Evolutionary conservation across 2,329 filamentous ascomycete species (phyloP).

Genomic region (Phyllosticta citrichinensis): DNA sequence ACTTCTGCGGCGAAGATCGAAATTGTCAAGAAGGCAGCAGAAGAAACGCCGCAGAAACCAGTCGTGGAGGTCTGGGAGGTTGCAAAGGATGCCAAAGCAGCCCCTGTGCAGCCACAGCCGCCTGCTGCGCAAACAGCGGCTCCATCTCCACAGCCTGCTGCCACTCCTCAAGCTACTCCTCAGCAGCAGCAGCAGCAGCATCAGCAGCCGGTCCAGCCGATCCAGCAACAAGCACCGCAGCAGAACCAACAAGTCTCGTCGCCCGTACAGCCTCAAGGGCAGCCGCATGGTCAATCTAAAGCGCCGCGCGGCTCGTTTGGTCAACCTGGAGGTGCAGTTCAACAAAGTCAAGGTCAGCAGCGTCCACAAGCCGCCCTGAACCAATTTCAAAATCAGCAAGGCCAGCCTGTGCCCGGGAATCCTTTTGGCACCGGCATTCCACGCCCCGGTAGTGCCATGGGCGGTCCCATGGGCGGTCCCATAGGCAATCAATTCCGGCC

Average conservation of each 20-base stretch:
- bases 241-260: background rate
- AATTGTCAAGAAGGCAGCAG: slow-evolving; percentile 70
- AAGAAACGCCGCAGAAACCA: slow-evolving; percentile 74
- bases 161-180: background rate
- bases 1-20: slow-evolving; percentile 60
- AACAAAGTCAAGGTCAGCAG: slow-evolving; percentile 1
- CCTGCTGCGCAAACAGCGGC: slow-evolving; percentile 10
- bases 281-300: background rate
- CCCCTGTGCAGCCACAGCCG: slow-evolving; percentile 1
- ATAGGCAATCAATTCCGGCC: slow-evolving; percentile 8
- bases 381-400: slow-evolving; percentile 10
- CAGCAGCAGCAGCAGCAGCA: slow-evolving; percentile 1
- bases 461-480: background rate
- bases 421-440: slow-evolving; percentile 12
- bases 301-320: background rate
- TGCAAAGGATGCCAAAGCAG: slow-evolving; percentile 55
- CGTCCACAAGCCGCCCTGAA: background rate
- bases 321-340: background rate
- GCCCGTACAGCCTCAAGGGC: background rate
- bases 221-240: background rate
- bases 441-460: slow-evolving; percentile 14
- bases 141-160: background rate
- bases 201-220: background rate
- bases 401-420: slow-evolving; percentile 4
- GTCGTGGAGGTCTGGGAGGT: slow-evolving; percentile 81